These are phyloP conservation scores for Parsonsia alboflavescens DNA, from an alignment of 257 asterid species.

Conservation along the genomic window DNA sequence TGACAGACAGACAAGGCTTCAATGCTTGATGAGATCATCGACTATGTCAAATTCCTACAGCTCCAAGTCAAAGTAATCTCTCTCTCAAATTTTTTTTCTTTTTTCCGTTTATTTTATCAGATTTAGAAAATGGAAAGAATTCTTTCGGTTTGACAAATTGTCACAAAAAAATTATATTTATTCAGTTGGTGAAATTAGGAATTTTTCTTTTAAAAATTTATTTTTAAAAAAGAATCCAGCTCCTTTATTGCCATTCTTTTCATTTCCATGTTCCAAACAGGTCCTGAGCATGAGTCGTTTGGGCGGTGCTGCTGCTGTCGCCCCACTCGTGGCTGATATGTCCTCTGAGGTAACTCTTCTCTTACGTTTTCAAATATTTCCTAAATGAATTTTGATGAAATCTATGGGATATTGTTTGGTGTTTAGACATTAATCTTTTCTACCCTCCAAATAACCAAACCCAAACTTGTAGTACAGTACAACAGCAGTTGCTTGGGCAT, in stretches of 20 bases:
- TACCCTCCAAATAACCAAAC: not conserved
- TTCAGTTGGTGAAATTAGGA: slow-evolving; percentile 25
- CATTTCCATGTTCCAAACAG: slow-evolving; percentile 26
- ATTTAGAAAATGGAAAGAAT: slow-evolving; percentile 19
- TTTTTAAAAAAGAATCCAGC: not conserved
- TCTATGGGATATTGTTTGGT: not conserved
- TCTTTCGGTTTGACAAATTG: slow-evolving; percentile 40
- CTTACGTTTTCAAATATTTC: too few relatives aligned
- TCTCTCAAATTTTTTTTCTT: slow-evolving; percentile 1
- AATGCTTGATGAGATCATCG: slow-evolving; percentile 95
- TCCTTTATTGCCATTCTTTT: not conserved
- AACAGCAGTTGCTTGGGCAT: not conserved
- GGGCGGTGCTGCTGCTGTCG: slow-evolving; percentile 85
- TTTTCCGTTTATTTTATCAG: not conserved
- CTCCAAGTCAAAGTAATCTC: slow-evolving; percentile 93
- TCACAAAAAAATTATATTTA: slow-evolving; percentile 21
- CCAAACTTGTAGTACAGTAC: not conserved
- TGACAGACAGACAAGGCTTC: slow-evolving; percentile 97
- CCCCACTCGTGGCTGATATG: slow-evolving; percentile 61
- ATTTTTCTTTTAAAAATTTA: too few relatives aligned
- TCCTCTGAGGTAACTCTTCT: slow-evolving; percentile 58
- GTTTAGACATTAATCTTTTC: not conserved
- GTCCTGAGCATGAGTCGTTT: slow-evolving; percentile 92
- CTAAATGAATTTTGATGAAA: too few relatives aligned
- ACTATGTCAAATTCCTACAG: slow-evolving; percentile 94